Evolutionary conservation across 176 grass and related monocot genomes (phyloP).

Genomic region (Eleusine coracana): DNA sequence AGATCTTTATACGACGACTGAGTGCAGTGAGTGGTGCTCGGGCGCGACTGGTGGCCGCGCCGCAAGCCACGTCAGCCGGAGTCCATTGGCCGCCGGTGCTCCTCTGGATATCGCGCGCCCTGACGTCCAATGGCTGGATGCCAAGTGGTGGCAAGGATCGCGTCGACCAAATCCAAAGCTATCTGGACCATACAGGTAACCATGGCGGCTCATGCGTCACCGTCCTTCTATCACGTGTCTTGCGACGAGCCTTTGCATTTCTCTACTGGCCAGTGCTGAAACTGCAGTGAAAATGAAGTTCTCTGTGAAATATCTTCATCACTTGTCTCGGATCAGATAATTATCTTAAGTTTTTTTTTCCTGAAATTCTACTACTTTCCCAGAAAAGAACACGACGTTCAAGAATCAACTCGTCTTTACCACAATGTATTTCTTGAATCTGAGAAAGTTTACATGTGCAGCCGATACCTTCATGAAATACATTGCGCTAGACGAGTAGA

Average conservation of each 20-base stretch:
- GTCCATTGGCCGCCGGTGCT: conserved; percentile 28
- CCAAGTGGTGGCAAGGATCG: conserved; percentile 42
- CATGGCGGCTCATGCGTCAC: neutral
- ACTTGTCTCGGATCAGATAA: neutral
- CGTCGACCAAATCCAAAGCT: conserved; percentile 17
- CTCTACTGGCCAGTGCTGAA: neutral
- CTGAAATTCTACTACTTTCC: neutral
- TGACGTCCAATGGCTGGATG: neutral
- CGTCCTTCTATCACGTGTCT: neutral
- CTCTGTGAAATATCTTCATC: neutral
- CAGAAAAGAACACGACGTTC: neutral
- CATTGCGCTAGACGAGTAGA: neutral
- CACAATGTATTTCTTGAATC: neutral
- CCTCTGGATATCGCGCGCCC: conserved; percentile 34
- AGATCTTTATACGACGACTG: conserved; percentile 49
- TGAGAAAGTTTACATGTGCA: neutral
- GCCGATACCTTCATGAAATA: neutral
- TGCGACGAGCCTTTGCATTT: neutral
- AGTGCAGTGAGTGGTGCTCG: neutral
- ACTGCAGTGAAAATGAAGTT: neutral
- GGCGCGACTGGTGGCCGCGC: conserved; percentile 35
- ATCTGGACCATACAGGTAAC: neutral
- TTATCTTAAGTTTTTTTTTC: neutral
- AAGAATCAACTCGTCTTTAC: neutral
- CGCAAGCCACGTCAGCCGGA: conserved; percentile 34